These are phyloP conservation scores for Xylaria bambusicola DNA, from an alignment of 495 filamentous ascomycete species.

Conservation along the genomic window DNA sequence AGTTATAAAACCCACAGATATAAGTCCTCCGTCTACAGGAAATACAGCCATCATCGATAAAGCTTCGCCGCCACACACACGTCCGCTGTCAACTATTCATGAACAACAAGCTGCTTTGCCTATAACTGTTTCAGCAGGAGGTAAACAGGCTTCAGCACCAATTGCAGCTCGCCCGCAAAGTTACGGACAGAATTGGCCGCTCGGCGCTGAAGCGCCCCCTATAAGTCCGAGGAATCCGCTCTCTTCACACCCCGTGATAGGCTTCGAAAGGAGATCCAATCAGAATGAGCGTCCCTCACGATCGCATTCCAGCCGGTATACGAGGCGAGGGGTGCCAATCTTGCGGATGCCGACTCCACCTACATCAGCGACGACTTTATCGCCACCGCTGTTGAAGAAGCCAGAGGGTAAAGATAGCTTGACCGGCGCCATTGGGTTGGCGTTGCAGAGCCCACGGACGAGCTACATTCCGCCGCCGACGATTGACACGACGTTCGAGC, in stretches of 20 bases:
- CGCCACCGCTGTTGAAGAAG: slow-evolving; percentile 1
- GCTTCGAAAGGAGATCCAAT: slow-evolving; percentile 23
- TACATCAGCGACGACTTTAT: neutral
- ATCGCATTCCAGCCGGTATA: neutral
- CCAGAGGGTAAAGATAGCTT: neutral
- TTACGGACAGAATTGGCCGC: slow-evolving; percentile 26
- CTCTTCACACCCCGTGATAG: slow-evolving; percentile 22
- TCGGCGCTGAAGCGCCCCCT: slow-evolving; percentile 4
- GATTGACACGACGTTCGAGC: slow-evolving; percentile 22
- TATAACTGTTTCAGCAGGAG: neutral
- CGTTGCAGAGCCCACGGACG: slow-evolving; percentile 22
- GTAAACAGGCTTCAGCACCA: slow-evolving; percentile 6
- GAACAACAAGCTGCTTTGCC: slow-evolving; percentile 20
- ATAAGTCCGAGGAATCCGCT: slow-evolving; percentile 18
- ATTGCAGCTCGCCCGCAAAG: slow-evolving; percentile 8
- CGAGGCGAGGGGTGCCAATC: neutral
- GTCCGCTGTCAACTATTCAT: slow-evolving; percentile 26
- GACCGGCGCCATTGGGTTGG: neutral
- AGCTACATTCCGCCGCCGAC: slow-evolving; percentile 23
- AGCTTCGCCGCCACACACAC: neutral
- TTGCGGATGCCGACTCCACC: neutral
- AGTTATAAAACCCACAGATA: neutral
- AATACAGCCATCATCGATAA: neutral
- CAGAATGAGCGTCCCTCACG: neutral
- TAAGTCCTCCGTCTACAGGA: neutral